Evolutionary conservation across 139 green algal species (phyloP).

Genomic region (Micromonas pusilla): DNA sequence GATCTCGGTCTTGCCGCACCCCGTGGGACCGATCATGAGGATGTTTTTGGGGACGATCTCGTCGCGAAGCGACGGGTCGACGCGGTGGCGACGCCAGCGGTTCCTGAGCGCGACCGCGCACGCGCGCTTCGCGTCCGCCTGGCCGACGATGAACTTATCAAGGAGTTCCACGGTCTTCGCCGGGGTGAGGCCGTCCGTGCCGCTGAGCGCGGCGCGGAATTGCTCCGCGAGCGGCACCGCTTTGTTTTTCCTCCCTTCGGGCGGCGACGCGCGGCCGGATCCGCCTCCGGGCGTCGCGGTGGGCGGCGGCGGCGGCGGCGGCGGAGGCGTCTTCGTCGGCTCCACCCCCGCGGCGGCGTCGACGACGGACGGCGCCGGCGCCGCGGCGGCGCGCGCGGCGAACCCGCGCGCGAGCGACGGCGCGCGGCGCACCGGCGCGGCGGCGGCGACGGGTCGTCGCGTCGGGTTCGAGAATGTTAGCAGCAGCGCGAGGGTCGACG

Average conservation of each 20-base stretch:
- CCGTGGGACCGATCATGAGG: slow-evolving; percentile 88
- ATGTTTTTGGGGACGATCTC: slow-evolving; percentile 97
- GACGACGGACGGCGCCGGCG: too few species aligned
- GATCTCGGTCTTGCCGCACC: slow-evolving; percentile 95
- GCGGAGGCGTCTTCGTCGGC: too few species aligned
- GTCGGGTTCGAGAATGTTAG: too few species aligned
- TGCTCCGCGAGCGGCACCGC: background rate
- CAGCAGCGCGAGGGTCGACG: background rate
- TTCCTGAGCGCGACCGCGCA: slow-evolving; percentile 89
- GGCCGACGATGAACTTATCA: slow-evolving; percentile 82
- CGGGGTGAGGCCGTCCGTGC: slow-evolving; percentile 46
- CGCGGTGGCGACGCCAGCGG: slow-evolving; percentile 78
- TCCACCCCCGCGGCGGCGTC: background rate
- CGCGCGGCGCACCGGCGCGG: too few species aligned
- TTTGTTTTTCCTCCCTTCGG: background rate
- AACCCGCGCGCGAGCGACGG: too few species aligned
- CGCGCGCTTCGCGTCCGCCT: slow-evolving; percentile 79
- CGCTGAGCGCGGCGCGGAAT: background rate
- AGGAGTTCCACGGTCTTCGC: slow-evolving; percentile 65
- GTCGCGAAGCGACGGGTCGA: slow-evolving; percentile 54
- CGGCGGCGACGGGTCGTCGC: too few species aligned
- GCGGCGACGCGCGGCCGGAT: too few species aligned
- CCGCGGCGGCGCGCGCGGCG: too few species aligned
- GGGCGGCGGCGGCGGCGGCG: too few species aligned
- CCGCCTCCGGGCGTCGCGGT: background rate